phyloP scores from a whole-genome alignment of 805 yeast species.

The Saturnispora zaruensis region DNA sequence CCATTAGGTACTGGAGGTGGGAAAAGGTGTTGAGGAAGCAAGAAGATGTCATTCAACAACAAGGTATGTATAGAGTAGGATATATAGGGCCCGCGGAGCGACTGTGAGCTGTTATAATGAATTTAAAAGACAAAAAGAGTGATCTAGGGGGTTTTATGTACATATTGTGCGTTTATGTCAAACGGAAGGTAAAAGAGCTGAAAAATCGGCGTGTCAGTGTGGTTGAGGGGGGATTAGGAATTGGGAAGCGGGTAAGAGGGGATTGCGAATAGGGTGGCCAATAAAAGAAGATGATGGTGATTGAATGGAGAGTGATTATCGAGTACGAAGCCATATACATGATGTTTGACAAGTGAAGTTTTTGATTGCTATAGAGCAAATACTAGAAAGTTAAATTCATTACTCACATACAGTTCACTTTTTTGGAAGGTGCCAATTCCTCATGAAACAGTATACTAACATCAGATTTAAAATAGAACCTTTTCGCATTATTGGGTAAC shows the following conservation, averaged over 20 bases:
- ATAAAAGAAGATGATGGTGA: not conserved
- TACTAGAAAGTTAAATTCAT: too few species aligned
- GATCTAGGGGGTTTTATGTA: not conserved
- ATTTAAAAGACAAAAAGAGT: not conserved
- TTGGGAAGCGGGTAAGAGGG: not conserved
- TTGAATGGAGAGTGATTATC: not conserved
- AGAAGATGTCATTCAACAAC: slow-evolving; percentile 17
- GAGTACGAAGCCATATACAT: too few species aligned
- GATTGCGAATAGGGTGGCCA: not conserved
- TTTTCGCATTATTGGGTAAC: slow-evolving; percentile 77
- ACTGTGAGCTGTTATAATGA: not conserved
- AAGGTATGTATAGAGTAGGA: slow-evolving; percentile 13
- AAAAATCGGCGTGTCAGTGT: not conserved
- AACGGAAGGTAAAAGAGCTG: not conserved
- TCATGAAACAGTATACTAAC: too few species aligned
- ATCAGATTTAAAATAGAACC: slow-evolving; percentile 41
- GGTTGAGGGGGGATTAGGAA: not conserved
- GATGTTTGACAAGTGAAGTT: too few species aligned
- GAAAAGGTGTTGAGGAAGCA: not conserved
- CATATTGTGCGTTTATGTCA: not conserved
- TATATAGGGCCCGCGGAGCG: not conserved
- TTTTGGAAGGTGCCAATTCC: too few species aligned
- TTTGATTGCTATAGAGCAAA: too few species aligned
- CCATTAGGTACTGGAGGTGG: not conserved
- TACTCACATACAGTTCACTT: too few species aligned